These are phyloP conservation scores for Albatrellus ellisii DNA, from an alignment of 768 basidiomycete genomes.

Conservation along the genomic window DNA sequence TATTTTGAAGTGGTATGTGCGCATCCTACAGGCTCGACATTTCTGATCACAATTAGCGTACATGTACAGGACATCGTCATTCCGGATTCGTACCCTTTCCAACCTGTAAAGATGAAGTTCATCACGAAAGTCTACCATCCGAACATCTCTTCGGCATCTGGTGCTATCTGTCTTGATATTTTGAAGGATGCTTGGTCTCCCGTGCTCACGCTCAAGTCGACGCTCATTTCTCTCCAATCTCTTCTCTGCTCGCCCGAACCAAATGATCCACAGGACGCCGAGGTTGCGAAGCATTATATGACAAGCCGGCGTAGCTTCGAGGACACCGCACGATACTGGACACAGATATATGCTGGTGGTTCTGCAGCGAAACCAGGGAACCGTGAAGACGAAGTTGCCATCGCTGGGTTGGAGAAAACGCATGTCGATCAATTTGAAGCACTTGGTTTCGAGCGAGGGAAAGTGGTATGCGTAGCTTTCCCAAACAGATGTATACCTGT, in stretches of 20 bases:
- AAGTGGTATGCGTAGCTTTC: slow-evolving; percentile 53
- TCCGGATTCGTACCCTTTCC: slow-evolving; percentile 84
- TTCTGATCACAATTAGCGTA: slow-evolving; percentile 1
- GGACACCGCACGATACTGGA: slow-evolving; percentile 90
- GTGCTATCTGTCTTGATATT: slow-evolving; percentile 90
- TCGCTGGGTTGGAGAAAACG: slow-evolving; percentile 71
- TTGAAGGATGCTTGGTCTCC: slow-evolving; percentile 90
- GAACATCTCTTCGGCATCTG: slow-evolving; percentile 87
- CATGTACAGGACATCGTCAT: slow-evolving; percentile 75
- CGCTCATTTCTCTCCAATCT: slow-evolving; percentile 88
- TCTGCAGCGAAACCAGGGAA: slow-evolving; percentile 22
- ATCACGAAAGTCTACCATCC: slow-evolving; percentile 95
- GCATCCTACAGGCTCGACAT: background rate
- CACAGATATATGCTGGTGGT: slow-evolving; percentile 80
- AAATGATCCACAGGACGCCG: slow-evolving; percentile 94
- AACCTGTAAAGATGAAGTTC: slow-evolving; percentile 98
- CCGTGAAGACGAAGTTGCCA: slow-evolving; percentile 33
- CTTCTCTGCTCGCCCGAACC: slow-evolving; percentile 90
- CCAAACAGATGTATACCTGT: too few species aligned
- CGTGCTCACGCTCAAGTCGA: slow-evolving; percentile 91
- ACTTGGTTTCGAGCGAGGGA: slow-evolving; percentile 69
- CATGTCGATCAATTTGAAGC: slow-evolving; percentile 78
- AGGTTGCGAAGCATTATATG: slow-evolving; percentile 95
- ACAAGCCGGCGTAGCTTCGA: slow-evolving; percentile 81
- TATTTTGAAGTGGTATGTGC: slow-evolving; percentile 75